Conservation (phyloP, 208 protist species). For the Acanthamoeba lenticulata region DNA sequence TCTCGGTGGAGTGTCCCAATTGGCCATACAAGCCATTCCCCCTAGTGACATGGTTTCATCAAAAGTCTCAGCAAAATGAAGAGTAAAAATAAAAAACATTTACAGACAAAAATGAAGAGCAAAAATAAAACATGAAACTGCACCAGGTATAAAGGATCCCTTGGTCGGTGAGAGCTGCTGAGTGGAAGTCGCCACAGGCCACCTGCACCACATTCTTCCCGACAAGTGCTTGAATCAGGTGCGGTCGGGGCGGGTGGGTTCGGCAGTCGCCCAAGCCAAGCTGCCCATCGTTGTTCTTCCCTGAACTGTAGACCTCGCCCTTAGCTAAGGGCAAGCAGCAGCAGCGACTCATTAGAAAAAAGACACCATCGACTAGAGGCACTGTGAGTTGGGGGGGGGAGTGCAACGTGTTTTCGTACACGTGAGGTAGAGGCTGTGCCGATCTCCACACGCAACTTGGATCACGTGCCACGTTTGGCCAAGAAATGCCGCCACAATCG, state of each 20-base stretch:
- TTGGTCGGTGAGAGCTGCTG: neutral
- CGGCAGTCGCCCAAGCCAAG: neutral
- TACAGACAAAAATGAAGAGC: neutral
- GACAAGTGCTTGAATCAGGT: neutral
- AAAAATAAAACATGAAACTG: neutral
- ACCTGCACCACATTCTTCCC: neutral
- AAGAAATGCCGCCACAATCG: neutral
- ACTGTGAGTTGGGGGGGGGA: neutral
- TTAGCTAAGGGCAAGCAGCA: neutral
- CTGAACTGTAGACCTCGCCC: neutral
- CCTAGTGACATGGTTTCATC: neutral
- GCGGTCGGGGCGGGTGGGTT: neutral
- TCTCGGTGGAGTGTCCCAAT: neutral
- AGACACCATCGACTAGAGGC: neutral
- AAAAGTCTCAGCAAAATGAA: too few species aligned
- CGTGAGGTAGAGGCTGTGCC: neutral
- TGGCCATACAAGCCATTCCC: neutral
- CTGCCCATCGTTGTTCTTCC: neutral
- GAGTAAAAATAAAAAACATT: too few species aligned
- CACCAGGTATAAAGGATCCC: neutral
- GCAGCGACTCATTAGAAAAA: neutral
- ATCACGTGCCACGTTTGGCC: neutral
- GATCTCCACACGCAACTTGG: neutral
- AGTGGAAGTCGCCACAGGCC: conserved; percentile 40
- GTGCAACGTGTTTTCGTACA: neutral